Conservation (phyloP, 2,329 filamentous ascomycete genomes). For the Metarhizium humberi region DNA sequence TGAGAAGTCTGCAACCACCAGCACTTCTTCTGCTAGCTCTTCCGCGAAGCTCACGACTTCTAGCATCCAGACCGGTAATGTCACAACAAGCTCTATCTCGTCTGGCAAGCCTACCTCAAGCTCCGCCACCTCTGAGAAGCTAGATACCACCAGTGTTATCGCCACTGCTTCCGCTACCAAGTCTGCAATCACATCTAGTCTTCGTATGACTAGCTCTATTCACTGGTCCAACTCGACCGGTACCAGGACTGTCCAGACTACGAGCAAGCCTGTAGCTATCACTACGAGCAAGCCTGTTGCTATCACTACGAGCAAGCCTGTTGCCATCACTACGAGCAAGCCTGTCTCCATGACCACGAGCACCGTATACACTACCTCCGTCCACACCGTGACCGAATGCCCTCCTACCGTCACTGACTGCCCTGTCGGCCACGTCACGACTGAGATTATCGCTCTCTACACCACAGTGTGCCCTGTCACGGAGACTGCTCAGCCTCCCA, state of each 20-base stretch:
- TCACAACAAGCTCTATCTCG: background rate
- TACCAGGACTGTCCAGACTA: background rate
- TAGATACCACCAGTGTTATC: background rate
- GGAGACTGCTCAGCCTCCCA: conserved; percentile 8
- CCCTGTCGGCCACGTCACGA: conserved; percentile 25
- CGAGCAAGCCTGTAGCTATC: conserved; percentile 13
- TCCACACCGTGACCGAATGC: conserved; percentile 49
- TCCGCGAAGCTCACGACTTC: background rate
- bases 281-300: conserved; percentile 6
- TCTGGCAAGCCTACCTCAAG: background rate
- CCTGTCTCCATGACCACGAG: conserved; percentile 11
- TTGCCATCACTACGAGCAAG: background rate
- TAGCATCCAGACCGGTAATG: background rate
- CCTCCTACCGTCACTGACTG: conserved; percentile 31
- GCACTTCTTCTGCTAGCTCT: background rate
- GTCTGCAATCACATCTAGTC: background rate
- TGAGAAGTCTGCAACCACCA: conserved; percentile 1
- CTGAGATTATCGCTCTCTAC: conserved; percentile 30
- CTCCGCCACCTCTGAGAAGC: background rate
- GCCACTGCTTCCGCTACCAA: background rate
- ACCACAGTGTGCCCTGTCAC: conserved; percentile 35
- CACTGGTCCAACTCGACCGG: conserved; percentile 9
- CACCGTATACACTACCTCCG: conserved; percentile 29
- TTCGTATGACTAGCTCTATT: background rate
- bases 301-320: background rate